These are phyloP conservation scores for Aegilops tauschii DNA, from an alignment of 176 grass and related monocot genomes.

Conservation along the genomic window DNA sequence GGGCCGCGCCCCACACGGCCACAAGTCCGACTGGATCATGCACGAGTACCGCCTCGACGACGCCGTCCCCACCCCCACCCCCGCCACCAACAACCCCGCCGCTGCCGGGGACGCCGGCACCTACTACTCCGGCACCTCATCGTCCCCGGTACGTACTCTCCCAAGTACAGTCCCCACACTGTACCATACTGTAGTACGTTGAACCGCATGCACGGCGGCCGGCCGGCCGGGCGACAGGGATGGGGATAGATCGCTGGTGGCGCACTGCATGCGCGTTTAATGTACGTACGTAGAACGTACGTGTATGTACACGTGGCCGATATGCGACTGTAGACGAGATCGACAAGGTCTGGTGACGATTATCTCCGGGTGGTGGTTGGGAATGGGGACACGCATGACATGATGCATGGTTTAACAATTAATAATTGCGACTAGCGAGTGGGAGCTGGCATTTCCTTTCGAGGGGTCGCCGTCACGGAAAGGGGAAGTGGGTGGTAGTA, in stretches of 20 bases:
- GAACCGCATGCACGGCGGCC: background rate
- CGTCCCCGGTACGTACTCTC: constrained; percentile 37
- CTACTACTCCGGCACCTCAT: constrained; percentile 5
- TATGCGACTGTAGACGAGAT: background rate
- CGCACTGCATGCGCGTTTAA: background rate
- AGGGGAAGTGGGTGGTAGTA: constrained; percentile 38
- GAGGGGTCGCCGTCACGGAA: constrained; percentile 31
- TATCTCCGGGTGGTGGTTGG: background rate
- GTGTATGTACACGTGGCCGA: background rate
- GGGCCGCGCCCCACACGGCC: constrained; percentile 78
- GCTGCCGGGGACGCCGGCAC: background rate
- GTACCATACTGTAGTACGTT: background rate
- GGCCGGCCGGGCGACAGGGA: background rate
- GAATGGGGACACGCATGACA: constrained; percentile 11
- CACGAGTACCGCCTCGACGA: constrained; percentile 90
- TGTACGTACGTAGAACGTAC: background rate
- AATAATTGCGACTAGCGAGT: background rate
- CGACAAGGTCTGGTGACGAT: background rate
- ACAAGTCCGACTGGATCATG: constrained; percentile 95
- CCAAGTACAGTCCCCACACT: too few relatives aligned
- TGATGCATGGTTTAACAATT: background rate
- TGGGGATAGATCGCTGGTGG: background rate
- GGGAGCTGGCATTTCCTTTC: constrained; percentile 36
- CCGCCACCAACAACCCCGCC: background rate
- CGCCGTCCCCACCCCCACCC: background rate